Evolutionary conservation across 2,329 filamentous ascomycete species (phyloP).

Genomic region (Teratosphaeria viscida): DNA sequence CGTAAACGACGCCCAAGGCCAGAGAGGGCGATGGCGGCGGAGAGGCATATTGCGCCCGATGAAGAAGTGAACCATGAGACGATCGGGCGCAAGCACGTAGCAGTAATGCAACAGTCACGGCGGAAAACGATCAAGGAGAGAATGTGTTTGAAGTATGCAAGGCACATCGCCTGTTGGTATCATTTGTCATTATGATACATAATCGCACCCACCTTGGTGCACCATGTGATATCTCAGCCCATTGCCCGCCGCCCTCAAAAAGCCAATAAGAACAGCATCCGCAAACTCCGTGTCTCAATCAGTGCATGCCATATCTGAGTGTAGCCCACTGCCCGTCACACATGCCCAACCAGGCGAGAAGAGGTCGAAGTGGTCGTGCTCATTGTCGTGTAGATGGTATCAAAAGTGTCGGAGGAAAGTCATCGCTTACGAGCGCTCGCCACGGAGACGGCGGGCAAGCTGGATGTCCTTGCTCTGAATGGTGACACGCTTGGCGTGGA

Average conservation of each 20-base stretch:
- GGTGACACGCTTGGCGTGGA: constrained; percentile 92
- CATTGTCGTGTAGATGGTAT: constrained; percentile 16
- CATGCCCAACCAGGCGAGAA: constrained; percentile 12
- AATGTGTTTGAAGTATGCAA: constrained; percentile 10
- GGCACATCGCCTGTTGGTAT: constrained; percentile 18
- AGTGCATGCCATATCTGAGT: constrained; percentile 1
- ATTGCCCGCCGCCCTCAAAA: constrained; percentile 7
- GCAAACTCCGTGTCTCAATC: constrained; percentile 13
- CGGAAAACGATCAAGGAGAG: neutral
- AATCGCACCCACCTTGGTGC: constrained; percentile 15
- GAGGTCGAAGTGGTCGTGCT: constrained; percentile 21
- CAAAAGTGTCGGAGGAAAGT: constrained; percentile 4
- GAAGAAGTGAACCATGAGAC: neutral
- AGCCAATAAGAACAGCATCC: constrained; percentile 10
- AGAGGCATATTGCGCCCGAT: neutral
- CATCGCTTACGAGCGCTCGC: constrained; percentile 41
- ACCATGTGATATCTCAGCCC: constrained; percentile 25
- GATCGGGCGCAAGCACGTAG: neutral
- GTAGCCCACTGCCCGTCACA: constrained; percentile 24
- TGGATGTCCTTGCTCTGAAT: constrained; percentile 93
- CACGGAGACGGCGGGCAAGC: constrained; percentile 55
- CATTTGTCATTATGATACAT: constrained; percentile 33
- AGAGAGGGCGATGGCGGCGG: neutral
- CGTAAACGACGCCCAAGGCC: neutral
- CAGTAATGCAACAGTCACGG: neutral